phyloP scores from a whole-genome alignment of 208 protist genomes.

The Borovskyia barvae region DNA sequence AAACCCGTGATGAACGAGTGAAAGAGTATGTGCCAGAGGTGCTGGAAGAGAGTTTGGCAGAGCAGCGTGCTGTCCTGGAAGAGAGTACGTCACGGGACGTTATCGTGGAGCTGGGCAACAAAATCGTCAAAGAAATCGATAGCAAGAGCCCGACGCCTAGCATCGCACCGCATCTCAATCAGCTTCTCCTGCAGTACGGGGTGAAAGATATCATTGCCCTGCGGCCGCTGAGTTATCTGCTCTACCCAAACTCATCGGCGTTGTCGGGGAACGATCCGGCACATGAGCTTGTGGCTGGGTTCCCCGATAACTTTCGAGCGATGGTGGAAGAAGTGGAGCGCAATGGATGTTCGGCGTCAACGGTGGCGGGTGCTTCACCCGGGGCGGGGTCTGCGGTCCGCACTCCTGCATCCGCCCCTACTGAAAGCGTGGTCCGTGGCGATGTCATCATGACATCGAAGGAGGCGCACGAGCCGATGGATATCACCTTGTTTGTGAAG shows the following conservation, averaged over 20 bases:
- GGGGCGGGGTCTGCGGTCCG: too few species aligned
- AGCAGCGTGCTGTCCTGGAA: conserved; percentile 75
- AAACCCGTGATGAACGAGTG: conserved; percentile 76
- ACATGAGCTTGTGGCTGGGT: conserved; percentile 71
- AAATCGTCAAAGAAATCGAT: conserved; percentile 73
- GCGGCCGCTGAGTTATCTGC: conserved; percentile 74
- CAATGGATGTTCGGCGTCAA: conserved; percentile 63
- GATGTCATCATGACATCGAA: conserved; percentile 42
- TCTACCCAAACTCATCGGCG: conserved; percentile 67
- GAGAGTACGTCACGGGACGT: conserved; percentile 81
- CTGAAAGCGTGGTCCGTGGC: too few species aligned
- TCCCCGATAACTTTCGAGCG: conserved; percentile 76
- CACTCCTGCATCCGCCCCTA: not conserved
- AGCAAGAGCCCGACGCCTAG: conserved; percentile 87
- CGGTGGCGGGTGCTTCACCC: not conserved
- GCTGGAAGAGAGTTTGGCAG: conserved; percentile 74
- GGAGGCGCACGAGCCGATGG: conserved; percentile 65
- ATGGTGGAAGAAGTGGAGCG: conserved; percentile 83
- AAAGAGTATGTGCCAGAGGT: conserved; percentile 89
- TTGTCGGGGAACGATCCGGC: conserved; percentile 50
- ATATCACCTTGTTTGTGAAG: conserved; percentile 81
- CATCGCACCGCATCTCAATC: conserved; percentile 78
- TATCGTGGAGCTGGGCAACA: conserved; percentile 82
- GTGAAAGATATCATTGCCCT: conserved; percentile 80
- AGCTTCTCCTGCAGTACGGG: conserved; percentile 70